These are phyloP conservation scores for Hyaloscypha variabilis DNA, from an alignment of 495 filamentous ascomycete species.

Conservation along the genomic window DNA sequence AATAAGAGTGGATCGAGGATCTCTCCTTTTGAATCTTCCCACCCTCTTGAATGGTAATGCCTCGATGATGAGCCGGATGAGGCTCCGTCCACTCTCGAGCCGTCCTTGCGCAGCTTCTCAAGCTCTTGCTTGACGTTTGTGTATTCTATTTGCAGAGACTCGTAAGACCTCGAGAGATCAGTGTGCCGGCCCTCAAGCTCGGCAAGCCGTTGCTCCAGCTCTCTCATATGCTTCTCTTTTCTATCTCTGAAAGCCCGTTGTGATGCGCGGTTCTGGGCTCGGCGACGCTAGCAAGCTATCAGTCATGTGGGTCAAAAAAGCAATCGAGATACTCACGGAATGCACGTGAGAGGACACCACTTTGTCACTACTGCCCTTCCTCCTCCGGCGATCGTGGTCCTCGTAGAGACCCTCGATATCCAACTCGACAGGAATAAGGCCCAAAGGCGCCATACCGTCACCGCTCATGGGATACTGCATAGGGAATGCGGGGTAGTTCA, in stretches of 20 bases:
- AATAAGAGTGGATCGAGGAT: constrained; percentile 31
- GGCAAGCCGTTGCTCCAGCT: constrained; percentile 78
- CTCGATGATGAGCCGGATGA: constrained; percentile 6
- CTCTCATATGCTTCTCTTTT: constrained; percentile 90
- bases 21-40: constrained; percentile 28
- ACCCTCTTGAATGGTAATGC: constrained; percentile 16
- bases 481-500: constrained; percentile 28
- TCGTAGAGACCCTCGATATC: constrained; percentile 33
- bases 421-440: constrained; percentile 32
- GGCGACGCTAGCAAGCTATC: constrained; percentile 23
- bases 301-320: neutral
- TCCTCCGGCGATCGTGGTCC: constrained; percentile 29
- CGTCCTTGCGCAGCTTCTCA: constrained; percentile 25
- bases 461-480: constrained; percentile 26
- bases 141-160: constrained; percentile 59
- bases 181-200: constrained; percentile 42
- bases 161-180: constrained; percentile 44
- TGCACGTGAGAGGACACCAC: constrained; percentile 33
- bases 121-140: constrained; percentile 60
- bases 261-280: constrained; percentile 58
- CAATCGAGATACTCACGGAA: constrained; percentile 20
- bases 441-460: constrained; percentile 25
- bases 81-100: neutral
- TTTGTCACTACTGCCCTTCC: constrained; percentile 30
- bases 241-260: constrained; percentile 96